Conservation (phyloP, 176 grass and related monocot genomes). For the Oryza coarctata region DNA sequence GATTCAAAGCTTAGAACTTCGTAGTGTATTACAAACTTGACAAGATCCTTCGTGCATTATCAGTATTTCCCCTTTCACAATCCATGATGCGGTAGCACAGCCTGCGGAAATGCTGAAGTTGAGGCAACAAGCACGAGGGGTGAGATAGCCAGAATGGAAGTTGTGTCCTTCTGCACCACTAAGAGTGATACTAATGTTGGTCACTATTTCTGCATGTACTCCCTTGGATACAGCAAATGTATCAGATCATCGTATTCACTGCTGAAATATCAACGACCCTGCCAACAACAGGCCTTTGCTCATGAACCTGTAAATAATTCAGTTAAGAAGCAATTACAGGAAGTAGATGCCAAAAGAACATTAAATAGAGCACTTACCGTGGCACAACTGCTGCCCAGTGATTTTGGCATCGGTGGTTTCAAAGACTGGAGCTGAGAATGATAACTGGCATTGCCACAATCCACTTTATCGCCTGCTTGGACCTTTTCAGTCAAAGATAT, state of each 20-base stretch:
- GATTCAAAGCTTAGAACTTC: constrained; percentile 1
- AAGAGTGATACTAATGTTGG: constrained; percentile 3
- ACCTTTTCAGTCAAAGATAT: constrained; percentile 57
- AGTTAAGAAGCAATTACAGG: constrained; percentile 12
- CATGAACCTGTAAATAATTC: constrained; percentile 42
- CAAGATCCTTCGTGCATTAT: constrained; percentile 18
- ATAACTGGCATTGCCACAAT: constrained; percentile 22
- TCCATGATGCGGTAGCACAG: constrained; percentile 3
- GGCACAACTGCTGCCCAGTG: constrained; percentile 37
- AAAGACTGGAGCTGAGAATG: constrained; percentile 37
- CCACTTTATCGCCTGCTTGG: constrained; percentile 34
- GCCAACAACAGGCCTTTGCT: constrained; percentile 43
- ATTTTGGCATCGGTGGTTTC: constrained; percentile 43
- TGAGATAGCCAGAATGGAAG: not conserved
- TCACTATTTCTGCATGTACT: constrained; percentile 15
- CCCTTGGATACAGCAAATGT: not conserved
- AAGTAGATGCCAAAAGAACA: constrained; percentile 22
- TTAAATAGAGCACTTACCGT: constrained; percentile 42
- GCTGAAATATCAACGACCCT: constrained; percentile 51
- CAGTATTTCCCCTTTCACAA: not conserved
- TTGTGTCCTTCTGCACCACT: not conserved
- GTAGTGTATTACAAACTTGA: constrained; percentile 16
- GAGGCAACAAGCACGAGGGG: not conserved
- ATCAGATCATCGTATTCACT: constrained; percentile 53
- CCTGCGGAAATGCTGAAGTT: constrained; percentile 24